Evolutionary conservation across 345 rosid species (phyloP).

Genomic region (Syzygium grande): DNA sequence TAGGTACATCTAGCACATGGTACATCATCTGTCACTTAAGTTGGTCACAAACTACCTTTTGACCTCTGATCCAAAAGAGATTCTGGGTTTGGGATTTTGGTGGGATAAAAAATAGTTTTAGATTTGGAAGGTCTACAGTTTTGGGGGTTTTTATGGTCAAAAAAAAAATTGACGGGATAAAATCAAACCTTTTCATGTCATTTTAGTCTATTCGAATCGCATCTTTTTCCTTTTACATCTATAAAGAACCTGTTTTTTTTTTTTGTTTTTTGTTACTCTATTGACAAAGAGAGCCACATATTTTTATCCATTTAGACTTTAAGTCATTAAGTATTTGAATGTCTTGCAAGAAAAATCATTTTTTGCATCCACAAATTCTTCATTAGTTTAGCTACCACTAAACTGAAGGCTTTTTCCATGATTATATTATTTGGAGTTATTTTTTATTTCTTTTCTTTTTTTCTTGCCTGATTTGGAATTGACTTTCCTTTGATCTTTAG

Average conservation of each 20-base stretch:
- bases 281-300: neutral
- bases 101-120: no score
- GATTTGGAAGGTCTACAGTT: no score
- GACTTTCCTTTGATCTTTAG: neutral
- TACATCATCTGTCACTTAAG: neutral
- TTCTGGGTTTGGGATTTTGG: no score
- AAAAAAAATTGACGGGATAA: no score
- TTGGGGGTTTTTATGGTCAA: no score
- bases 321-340: neutral
- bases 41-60: neutral
- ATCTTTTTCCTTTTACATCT: neutral
- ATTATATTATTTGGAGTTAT: neutral
- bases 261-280: neutral
- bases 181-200: neutral
- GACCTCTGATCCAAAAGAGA: neutral
- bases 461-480: neutral
- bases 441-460: neutral
- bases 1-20: neutral
- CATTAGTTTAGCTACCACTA: neutral
- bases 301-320: neutral
- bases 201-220: neutral
- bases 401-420: neutral
- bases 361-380: neutral
- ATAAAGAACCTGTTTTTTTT: neutral
- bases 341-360: neutral